Evolutionary conservation across 352 stramenopile genomes (phyloP), one percentile per base, ranked within the genome.

Genomic region (Globisporangium acanthophoron): DNA sequence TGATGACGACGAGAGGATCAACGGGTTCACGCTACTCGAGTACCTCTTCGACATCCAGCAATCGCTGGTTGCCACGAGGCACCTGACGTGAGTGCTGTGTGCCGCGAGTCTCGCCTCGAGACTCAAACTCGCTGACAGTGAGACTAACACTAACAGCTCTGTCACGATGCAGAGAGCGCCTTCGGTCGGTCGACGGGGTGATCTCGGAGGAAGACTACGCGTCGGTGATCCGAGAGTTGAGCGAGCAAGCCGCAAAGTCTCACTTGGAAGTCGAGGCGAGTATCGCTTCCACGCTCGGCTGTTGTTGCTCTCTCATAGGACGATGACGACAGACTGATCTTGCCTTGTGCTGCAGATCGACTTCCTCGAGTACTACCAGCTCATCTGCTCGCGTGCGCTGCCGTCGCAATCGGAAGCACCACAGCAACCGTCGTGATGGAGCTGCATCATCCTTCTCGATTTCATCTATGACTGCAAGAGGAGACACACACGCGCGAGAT

Each of bases 341-440:
- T 47, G 4, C 15, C n/a, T 9, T 21, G 45, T 20, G 1, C 9
- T 18, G 12, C 43, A 78, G 70, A 9, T 16, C 8, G 75, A 79
- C 3, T 85, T 90, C 24, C 24, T 55, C 16, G 54, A 80, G 21
- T 88, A 87, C 60, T 90, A 84, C 50, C 50, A 82, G 29, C 61
- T 87, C 27, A 90, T 88, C 46, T 87, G 70, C 60, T 66, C 69
- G 1, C 79, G 79, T 3, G 69, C 71, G 44, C 46, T 90, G 20
- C 50, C 24, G 24, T 27, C 24, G 24, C 24, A 27, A 27, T 27
- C 24, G 24, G 24, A 27, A 27, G 24, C 24, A 27, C 24, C 24
- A 27, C 24, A 27, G 24, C 24, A 27, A 27, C 24, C 24, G 24
- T 27, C 24, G 24, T 27, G 24, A 27, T 27, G 24, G 24, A 27